Evolutionary conservation across 495 filamentous ascomycete genomes (phyloP).

Genomic region (Tuber umbilicatum): DNA sequence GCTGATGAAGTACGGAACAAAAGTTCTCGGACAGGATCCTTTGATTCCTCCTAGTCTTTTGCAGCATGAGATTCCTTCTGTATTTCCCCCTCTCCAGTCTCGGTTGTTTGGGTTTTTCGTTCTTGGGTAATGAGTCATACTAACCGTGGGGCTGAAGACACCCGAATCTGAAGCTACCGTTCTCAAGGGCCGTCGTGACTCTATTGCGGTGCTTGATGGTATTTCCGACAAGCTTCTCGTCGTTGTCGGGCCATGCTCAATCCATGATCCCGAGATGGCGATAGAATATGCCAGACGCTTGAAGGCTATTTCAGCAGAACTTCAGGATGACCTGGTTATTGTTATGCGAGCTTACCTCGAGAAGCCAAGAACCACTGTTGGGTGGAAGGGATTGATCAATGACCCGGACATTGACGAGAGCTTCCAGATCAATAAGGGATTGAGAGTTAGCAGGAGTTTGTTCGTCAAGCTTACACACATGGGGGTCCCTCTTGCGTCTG

Average conservation of each 20-base stretch:
- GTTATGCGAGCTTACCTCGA: constrained; percentile 99
- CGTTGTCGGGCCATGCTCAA: constrained; percentile 90
- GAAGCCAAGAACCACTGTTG: constrained; percentile 97
- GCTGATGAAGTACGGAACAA: constrained; percentile 13
- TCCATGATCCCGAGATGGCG: constrained; percentile 85
- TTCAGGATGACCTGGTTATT: constrained; percentile 75
- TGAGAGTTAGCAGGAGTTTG: constrained; percentile 77
- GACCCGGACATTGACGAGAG: constrained; percentile 96
- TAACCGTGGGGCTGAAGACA: constrained; percentile 41
- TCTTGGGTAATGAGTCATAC: constrained; percentile 20
- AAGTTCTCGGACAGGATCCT: constrained; percentile 92
- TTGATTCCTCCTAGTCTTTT: constrained; percentile 85
- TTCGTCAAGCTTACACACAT: constrained; percentile 79
- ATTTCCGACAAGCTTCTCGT: constrained; percentile 81
- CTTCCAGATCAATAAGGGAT: constrained; percentile 98
- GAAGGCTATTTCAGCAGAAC: constrained; percentile 64
- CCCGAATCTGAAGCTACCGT: constrained; percentile 58
- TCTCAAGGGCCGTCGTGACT: constrained; percentile 72
- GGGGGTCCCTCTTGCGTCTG: constrained; percentile 88
- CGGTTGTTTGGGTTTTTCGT: not conserved
- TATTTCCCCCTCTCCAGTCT: constrained; percentile 46
- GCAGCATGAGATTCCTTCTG: constrained; percentile 77
- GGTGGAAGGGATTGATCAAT: constrained; percentile 99
- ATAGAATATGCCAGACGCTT: constrained; percentile 78
- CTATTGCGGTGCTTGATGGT: constrained; percentile 72